These are phyloP conservation scores for Oropetium thomaeum DNA, from an alignment of 176 grass and related monocot species.

Conservation along the genomic window DNA sequence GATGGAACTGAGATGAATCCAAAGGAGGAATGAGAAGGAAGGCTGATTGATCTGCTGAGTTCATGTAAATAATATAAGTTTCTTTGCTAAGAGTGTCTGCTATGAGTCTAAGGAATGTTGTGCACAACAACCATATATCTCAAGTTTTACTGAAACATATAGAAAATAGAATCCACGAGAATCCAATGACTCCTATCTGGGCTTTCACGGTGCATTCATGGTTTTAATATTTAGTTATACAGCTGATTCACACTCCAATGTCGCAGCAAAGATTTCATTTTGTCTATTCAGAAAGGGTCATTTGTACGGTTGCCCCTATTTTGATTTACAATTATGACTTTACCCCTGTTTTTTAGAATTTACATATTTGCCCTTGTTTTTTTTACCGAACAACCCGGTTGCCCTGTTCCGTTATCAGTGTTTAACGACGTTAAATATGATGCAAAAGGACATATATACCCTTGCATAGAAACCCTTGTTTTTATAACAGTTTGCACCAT, in stretches of 20 bases:
- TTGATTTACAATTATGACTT: no score
- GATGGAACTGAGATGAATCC: background rate
- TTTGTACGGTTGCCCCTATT: no score
- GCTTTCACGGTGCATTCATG: background rate
- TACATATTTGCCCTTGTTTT: no score
- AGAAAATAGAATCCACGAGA: no score
- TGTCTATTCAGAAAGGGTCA: no score
- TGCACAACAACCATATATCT: constrained; percentile 1
- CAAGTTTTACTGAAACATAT: constrained; percentile 21
- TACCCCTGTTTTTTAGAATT: no score
- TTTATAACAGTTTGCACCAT: no score
- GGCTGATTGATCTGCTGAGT: background rate
- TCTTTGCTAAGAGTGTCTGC: background rate
- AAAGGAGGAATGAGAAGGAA: background rate
- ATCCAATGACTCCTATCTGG: background rate
- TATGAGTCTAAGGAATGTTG: background rate
- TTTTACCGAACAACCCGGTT: no score
- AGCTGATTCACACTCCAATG: background rate
- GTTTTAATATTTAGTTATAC: background rate
- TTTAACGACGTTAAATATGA: no score
- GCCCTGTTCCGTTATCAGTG: no score
- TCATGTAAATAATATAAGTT: background rate
- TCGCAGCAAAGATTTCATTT: background rate
- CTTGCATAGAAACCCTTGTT: no score
- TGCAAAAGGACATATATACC: no score